Conservation (phyloP, 1,139 yeast species). For the Pneumocystis jirovecii region DNA sequence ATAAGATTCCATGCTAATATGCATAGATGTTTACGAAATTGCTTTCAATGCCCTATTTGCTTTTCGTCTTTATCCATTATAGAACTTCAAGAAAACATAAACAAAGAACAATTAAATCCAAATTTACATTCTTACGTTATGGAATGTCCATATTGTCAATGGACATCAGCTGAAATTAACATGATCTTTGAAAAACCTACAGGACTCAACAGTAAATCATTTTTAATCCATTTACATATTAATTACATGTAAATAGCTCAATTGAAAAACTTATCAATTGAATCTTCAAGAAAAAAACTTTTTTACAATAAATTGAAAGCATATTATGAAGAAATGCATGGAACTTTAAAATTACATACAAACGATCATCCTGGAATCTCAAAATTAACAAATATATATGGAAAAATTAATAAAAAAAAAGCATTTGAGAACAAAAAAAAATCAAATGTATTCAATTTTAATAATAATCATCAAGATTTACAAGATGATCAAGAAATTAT, state of each 20-base stretch:
- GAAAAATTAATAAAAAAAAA: not conserved
- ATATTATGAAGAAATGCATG: not conserved
- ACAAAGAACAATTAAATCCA: not conserved
- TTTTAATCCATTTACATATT: not conserved
- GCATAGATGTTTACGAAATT: conserved; percentile 14
- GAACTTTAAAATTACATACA: not conserved
- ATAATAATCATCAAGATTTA: not conserved
- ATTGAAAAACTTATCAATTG: not conserved
- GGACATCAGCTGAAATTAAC: conserved; percentile 11
- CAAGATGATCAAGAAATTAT: not conserved
- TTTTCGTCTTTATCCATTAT: conserved; percentile 8
- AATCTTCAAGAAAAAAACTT: not conserved
- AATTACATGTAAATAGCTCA: not conserved
- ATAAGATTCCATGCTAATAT: not conserved
- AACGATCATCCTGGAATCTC: not conserved
- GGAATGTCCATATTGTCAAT: conserved; percentile 15
- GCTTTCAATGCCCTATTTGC: conserved; percentile 16
- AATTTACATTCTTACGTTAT: conserved; percentile 3
- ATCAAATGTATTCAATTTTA: not conserved
- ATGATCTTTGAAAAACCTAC: conserved; percentile 10
- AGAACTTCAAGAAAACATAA: conserved; percentile 1
- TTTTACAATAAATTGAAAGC: not conserved
- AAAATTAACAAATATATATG: not conserved
- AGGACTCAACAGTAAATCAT: conserved; percentile 6
- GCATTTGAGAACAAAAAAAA: not conserved